These are phyloP conservation scores for Leccinum aurantiacum DNA, from an alignment of 768 basidiomycete species.

Conservation along the genomic window DNA sequence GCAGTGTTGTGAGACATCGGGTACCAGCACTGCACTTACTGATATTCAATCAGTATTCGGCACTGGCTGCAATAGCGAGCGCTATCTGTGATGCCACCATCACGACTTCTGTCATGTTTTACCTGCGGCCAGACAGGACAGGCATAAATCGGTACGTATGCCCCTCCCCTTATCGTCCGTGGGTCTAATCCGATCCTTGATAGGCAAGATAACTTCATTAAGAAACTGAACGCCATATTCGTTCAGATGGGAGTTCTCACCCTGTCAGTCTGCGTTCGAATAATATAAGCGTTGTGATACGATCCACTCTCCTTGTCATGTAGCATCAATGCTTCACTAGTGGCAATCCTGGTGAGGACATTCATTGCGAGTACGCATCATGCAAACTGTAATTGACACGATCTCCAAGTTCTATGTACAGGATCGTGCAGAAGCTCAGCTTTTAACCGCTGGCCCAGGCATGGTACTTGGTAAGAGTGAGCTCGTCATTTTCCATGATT, in stretches of 20 bases:
- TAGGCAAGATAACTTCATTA: conserved; percentile 13
- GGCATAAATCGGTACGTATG: conserved; percentile 12
- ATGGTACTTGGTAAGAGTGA: conserved; percentile 20
- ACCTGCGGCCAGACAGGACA: conserved; percentile 13
- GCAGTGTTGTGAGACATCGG: not conserved
- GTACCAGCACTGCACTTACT: not conserved
- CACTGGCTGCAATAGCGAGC: conserved; percentile 13
- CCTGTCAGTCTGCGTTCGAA: conserved; percentile 11
- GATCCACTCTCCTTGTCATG: not conserved
- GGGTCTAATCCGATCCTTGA: not conserved
- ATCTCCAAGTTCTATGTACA: conserved; percentile 19
- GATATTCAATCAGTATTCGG: conserved; percentile 3
- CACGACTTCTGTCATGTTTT: conserved; percentile 17
- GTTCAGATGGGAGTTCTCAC: conserved; percentile 22
- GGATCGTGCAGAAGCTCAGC: not conserved
- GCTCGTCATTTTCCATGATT: not conserved
- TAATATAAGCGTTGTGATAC: not conserved
- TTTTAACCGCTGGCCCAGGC: conserved; percentile 13
- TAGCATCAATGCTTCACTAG: conserved; percentile 12
- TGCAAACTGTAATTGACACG: not conserved
- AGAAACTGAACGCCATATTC: conserved; percentile 13
- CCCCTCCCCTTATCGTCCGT: too few relatives aligned
- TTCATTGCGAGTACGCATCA: not conserved
- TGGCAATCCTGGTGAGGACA: conserved; percentile 15
- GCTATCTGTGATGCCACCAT: conserved; percentile 24